Evolutionary conservation across 192 early-diverging fungal species (phyloP).

Genomic region (Coemansia umbellata): DNA sequence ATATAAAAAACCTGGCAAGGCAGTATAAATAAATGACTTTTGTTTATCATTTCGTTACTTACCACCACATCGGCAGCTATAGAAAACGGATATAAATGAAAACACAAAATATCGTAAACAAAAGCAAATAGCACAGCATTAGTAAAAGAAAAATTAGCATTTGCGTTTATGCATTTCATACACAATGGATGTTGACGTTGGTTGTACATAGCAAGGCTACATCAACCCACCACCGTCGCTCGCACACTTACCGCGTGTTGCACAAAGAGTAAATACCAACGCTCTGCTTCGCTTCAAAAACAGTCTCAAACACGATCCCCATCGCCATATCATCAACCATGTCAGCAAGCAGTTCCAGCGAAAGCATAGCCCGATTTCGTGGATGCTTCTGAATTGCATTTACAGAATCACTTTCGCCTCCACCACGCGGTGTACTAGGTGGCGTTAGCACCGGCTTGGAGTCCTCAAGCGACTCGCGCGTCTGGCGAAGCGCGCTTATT

Average conservation of each 20-base stretch:
- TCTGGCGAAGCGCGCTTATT: conserved; percentile 25
- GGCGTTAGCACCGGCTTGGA: conserved; percentile 21
- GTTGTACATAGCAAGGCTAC: too few species aligned
- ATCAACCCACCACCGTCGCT: background rate
- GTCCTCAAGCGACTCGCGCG: conserved; percentile 34
- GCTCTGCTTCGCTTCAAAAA: conserved; percentile 61
- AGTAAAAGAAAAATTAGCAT: background rate
- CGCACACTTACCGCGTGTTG: conserved; percentile 62
- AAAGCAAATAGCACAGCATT: too few species aligned
- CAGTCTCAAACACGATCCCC: conserved; percentile 69
- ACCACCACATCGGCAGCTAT: too few species aligned
- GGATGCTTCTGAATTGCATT: background rate
- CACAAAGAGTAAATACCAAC: conserved; percentile 67
- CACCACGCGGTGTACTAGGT: conserved; percentile 9
- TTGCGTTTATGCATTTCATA: background rate
- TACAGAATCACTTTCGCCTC: background rate
- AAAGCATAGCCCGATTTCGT: conserved; percentile 31
- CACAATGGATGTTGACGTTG: too few species aligned
- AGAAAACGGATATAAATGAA: too few species aligned
- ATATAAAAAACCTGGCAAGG: too few species aligned
- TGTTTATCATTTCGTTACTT: too few species aligned
- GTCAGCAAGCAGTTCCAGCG: conserved; percentile 47
- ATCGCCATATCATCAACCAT: conserved; percentile 70
- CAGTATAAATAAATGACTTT: too few species aligned
- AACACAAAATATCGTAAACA: too few species aligned